These are phyloP conservation scores for Hericium coralloides DNA, from an alignment of 768 basidiomycete species.

Conservation along the genomic window DNA sequence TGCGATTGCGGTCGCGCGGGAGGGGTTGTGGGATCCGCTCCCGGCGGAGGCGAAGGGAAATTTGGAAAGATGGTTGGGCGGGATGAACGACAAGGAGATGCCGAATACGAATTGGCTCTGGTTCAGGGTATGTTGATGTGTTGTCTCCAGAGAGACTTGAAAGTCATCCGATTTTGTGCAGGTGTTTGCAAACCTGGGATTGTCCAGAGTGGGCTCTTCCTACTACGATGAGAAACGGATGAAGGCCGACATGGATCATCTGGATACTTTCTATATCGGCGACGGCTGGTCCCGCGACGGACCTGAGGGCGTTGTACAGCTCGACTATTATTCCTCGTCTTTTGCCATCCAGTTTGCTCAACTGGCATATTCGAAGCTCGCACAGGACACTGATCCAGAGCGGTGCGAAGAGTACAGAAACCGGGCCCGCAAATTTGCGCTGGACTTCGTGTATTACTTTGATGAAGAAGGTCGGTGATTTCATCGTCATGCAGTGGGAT, in stretches of 20 bases:
- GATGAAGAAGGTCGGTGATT: conserved; percentile 49
- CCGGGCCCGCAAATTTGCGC: conserved; percentile 51
- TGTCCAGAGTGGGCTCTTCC: conserved; percentile 50
- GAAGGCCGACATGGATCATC: conserved; percentile 65
- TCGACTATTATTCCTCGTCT: conserved; percentile 73
- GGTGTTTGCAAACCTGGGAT: conserved; percentile 70
- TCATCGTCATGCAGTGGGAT: neutral
- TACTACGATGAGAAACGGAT: conserved; percentile 51
- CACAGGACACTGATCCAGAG: conserved; percentile 50
- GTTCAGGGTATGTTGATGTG: conserved; percentile 47
- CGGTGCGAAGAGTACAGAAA: conserved; percentile 58
- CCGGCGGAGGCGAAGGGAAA: conserved; percentile 41
- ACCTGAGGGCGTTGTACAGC: conserved; percentile 67
- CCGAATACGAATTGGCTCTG: conserved; percentile 81
- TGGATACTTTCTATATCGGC: conserved; percentile 72
- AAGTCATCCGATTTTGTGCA: conserved; percentile 15
- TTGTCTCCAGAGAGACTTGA: no score
- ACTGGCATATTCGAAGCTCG: conserved; percentile 60
- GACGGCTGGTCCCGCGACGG: conserved; percentile 74
- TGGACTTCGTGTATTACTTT: conserved; percentile 70
- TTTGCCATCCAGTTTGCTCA: conserved; percentile 76
- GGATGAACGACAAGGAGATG: conserved; percentile 79
- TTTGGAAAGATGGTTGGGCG: conserved; percentile 59
- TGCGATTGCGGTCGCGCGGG: conserved; percentile 53
- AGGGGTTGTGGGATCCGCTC: conserved; percentile 58